Evolutionary conservation across 352 stramenopile genomes (phyloP).

Genomic region (Phytophthora macrochlamydospora): DNA sequence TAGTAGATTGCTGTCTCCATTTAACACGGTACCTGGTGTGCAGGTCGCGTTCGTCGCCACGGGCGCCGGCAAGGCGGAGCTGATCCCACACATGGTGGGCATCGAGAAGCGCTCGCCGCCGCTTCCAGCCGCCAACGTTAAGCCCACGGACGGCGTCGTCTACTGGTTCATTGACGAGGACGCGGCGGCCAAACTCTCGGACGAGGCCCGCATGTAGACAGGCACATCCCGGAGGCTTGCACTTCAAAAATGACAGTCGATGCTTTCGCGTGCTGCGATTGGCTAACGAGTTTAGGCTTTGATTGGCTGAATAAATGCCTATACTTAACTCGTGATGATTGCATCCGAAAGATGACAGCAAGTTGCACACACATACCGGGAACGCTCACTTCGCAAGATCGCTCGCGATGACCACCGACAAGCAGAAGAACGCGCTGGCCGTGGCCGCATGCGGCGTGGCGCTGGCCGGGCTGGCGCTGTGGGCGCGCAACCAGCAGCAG

Average conservation of each 20-base stretch:
- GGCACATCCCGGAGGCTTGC: background rate
- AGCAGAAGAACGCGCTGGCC: conserved; percentile 69
- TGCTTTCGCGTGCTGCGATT: conserved; percentile 5
- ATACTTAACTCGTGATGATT: background rate
- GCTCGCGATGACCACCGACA: conserved; percentile 35
- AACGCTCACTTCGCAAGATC: conserved; percentile 31
- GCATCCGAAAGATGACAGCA: background rate
- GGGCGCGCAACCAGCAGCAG: conserved; percentile 54
- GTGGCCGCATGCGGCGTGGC: conserved; percentile 51
- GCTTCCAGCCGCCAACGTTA: conserved; percentile 77
- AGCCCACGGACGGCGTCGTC: conserved; percentile 70
- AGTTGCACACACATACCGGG: background rate
- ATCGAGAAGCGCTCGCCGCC: conserved; percentile 60
- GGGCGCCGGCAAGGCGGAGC: conserved; percentile 85
- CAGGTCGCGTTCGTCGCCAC: conserved; percentile 93
- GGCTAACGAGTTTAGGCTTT: background rate
- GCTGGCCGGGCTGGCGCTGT: conserved; percentile 56
- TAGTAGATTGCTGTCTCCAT: background rate
- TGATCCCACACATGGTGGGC: conserved; percentile 86
- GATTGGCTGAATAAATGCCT: background rate
- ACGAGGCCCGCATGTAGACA: conserved; percentile 39
- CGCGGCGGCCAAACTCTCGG: conserved; percentile 65
- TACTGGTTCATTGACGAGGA: conserved; percentile 89
- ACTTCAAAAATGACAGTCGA: conserved; percentile 8
- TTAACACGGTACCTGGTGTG: conserved; percentile 9